Percentiles rank a stretch among this genome's conserved stretches.
phyloP scores from a whole-genome alignment of 805 yeast species.

The Lachancea thermotolerans region DNA sequence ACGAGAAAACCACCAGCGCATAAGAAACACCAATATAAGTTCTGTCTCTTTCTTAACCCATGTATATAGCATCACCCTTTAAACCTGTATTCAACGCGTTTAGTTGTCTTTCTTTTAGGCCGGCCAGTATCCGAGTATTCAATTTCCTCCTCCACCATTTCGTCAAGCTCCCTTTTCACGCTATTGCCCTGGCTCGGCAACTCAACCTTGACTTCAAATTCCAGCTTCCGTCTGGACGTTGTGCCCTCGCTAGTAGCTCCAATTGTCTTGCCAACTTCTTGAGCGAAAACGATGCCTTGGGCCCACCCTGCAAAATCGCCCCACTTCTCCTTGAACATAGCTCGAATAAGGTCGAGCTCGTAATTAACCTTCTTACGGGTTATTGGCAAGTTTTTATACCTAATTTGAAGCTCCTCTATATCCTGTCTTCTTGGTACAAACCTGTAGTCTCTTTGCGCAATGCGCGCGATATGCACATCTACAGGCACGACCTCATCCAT shows the following conservation, averaged over 20 bases:
- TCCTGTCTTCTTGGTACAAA: constrained; percentile 33
- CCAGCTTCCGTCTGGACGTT: constrained; percentile 19
- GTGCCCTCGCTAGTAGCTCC: constrained; percentile 44
- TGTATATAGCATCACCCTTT: constrained; percentile 5
- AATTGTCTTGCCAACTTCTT: constrained; percentile 71
- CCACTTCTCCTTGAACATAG: constrained; percentile 61
- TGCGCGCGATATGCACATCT: constrained; percentile 90
- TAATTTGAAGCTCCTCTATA: constrained; percentile 19
- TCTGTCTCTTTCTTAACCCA: not conserved
- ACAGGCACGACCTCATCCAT: constrained; percentile 86
- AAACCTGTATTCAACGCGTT: constrained; percentile 2
- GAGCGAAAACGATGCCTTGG: constrained; percentile 86
- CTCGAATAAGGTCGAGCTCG: constrained; percentile 44
- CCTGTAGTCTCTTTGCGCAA: constrained; percentile 76
- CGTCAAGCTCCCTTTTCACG: constrained; percentile 5
- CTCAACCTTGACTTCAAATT: constrained; percentile 4
- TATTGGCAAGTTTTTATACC: constrained; percentile 25
- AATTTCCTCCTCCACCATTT: constrained; percentile 10
- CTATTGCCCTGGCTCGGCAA: not conserved
- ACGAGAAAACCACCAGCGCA: constrained; percentile 4
- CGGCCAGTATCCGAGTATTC: constrained; percentile 25
- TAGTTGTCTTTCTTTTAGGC: constrained; percentile 13
- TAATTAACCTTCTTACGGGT: constrained; percentile 29
- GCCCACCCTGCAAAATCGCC: constrained; percentile 98
- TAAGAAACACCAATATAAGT: not conserved